phyloP scores from a whole-genome alignment of 129 eudicot species.

The Smallanthus sonchifolius region DNA sequence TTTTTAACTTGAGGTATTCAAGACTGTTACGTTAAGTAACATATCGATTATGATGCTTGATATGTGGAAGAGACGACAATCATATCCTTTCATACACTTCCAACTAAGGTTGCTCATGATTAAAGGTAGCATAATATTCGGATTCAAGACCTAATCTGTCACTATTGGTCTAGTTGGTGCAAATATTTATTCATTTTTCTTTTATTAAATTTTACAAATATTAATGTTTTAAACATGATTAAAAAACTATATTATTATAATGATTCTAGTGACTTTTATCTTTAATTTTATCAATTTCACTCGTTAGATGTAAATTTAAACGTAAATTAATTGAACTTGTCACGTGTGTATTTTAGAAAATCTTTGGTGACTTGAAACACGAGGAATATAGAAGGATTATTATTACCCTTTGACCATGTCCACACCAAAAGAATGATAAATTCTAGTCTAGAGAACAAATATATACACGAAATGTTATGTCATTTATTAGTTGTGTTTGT shows the following conservation, averaged over 20 bases:
- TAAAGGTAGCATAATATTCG: background rate
- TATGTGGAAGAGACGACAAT: background rate
- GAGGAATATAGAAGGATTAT: background rate
- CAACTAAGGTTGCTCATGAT: background rate
- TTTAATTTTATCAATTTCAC: background rate
- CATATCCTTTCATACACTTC: background rate
- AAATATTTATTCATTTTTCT: background rate
- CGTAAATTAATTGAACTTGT: too few relatives aligned
- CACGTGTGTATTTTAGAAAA: background rate
- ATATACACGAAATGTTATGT: background rate
- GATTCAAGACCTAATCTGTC: background rate
- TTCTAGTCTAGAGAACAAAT: background rate
- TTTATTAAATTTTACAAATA: background rate
- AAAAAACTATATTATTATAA: background rate
- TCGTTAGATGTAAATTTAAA: too few relatives aligned
- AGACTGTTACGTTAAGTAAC: slow-evolving; percentile 9
- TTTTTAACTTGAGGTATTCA: slow-evolving; percentile 11
- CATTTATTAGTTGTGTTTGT: background rate
- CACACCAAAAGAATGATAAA: background rate
- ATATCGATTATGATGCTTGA: background rate
- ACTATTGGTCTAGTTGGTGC: background rate
- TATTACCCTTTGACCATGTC: background rate
- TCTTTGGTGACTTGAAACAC: background rate
- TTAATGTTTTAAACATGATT: background rate
- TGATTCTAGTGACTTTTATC: background rate